Evolutionary conservation across 257 asterid genomes (phyloP), one percentile per base, ranked within the genome.

Genomic region (Penstemon eatonii): DNA sequence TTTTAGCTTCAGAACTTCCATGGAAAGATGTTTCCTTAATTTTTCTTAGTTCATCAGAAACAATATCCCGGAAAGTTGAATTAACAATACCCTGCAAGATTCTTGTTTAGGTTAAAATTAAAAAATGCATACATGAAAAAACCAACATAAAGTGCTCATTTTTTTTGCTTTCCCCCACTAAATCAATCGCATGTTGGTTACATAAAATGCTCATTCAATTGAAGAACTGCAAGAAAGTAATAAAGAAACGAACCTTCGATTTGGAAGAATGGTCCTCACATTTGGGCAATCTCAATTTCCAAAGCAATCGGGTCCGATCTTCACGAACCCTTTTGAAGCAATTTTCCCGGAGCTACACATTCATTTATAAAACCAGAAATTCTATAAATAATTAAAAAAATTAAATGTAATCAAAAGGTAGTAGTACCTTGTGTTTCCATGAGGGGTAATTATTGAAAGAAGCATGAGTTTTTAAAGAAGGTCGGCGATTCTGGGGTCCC

Each of bases 311-410:
- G 60, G 74, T 66, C 56, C 96, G 84, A 81, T 88, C 92, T 81
- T 88, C 87, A 19, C 89, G 87, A 50, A 90, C 88, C 78, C 97
- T 86, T 79, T 73, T 85, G 81, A 83, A 83, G 73, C 98, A 93
- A 80, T 85, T 93, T 72, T 93, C 95, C 76, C 97, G 81, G 59
- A 93, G 92, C 98, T 93, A 72, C 79, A 72, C 79, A 73, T 12
- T 37, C 54, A 69, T 39, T 46, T 45, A 45, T 67, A 70, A 5
- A 73, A 70, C 11, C 68, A 63, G 7, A 45, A 62, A n/a, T 36
- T 56, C 15, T 3, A 56, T 36, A 54, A 47, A 60, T 8, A 54
- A 6, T 43, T 9, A 63, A 19, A 39, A 39, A 6, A 66, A 18
- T 44, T 45, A 59, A 0, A 47, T 5, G 10, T 4, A 76, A 57